Conservation (phyloP, 257 asterid species). For the Verbena officinalis region DNA sequence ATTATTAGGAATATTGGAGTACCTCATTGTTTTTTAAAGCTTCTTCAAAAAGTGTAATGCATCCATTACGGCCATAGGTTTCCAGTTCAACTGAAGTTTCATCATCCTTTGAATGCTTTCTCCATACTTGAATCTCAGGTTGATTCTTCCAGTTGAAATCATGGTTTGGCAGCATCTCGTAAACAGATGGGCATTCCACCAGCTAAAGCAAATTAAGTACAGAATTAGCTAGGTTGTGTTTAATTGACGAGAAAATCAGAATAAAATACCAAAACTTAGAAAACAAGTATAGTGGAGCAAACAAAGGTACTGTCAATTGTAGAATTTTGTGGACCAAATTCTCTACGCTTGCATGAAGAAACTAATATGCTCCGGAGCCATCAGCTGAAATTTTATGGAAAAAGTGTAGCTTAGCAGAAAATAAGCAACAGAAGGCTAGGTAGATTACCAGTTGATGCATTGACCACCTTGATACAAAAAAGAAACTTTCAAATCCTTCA, state of each 20-base stretch:
- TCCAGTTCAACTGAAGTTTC: slow-evolving; percentile 53
- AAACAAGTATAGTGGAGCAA: no score
- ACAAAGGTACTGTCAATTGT: background rate
- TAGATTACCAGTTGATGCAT: slow-evolving; percentile 83
- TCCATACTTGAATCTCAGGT: slow-evolving; percentile 78
- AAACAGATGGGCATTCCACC: slow-evolving; percentile 84
- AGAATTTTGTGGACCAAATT: no score
- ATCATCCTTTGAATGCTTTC: slow-evolving; percentile 52
- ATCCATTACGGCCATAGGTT: slow-evolving; percentile 51
- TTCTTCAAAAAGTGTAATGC: slow-evolving; percentile 56
- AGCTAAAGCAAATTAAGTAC: slow-evolving; percentile 46
- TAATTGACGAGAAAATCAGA: background rate
- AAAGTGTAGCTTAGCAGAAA: no score
- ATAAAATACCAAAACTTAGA: background rate
- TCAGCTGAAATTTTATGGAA: background rate
- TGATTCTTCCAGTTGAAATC: slow-evolving; percentile 76
- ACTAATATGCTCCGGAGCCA: background rate
- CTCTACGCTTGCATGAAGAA: no score
- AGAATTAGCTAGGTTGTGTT: background rate
- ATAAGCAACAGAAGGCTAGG: background rate
- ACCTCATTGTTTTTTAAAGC: slow-evolving; percentile 80
- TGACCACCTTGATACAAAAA: slow-evolving; percentile 84
- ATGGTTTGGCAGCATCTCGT: slow-evolving; percentile 81
- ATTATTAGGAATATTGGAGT: background rate
- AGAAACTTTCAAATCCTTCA: slow-evolving; percentile 79